Evolutionary conservation across 192 early-diverging fungal genomes (phyloP).

Genomic region (Tieghemiomyces parasiticus): DNA sequence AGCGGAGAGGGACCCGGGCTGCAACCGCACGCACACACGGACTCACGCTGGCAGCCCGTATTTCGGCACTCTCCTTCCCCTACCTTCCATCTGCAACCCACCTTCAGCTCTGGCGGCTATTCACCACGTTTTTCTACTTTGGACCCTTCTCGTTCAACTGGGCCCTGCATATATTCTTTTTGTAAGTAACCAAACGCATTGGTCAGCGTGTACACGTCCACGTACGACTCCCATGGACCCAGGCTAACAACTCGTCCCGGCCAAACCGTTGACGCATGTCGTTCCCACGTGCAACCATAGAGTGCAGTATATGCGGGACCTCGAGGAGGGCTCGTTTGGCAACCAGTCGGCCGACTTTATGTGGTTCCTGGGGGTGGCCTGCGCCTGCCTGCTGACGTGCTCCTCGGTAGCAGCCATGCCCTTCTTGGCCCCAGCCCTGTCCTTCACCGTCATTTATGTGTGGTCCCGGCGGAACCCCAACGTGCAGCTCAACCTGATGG

Average conservation of each 20-base stretch:
- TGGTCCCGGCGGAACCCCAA: slow-evolving; percentile 96
- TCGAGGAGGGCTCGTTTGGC: slow-evolving; percentile 90
- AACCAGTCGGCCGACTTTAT: slow-evolving; percentile 83
- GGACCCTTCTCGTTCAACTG: slow-evolving; percentile 83
- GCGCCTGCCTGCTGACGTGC: slow-evolving; percentile 17
- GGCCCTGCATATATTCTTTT: slow-evolving; percentile 84
- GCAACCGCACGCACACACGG: too few species aligned
- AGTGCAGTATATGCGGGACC: slow-evolving; percentile 71
- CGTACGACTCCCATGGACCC: too few species aligned
- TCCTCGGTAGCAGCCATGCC: slow-evolving; percentile 41
- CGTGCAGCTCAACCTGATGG: slow-evolving; percentile 75
- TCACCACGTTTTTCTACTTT: slow-evolving; percentile 91
- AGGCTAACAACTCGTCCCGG: too few species aligned
- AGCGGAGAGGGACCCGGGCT: too few species aligned
- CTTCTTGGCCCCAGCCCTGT: slow-evolving; percentile 71
- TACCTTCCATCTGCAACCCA: neutral
- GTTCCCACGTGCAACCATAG: too few species aligned
- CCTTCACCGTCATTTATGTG: slow-evolving; percentile 80
- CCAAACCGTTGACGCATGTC: too few species aligned
- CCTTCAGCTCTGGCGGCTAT: slow-evolving; percentile 73
- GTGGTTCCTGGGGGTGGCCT: slow-evolving; percentile 69
- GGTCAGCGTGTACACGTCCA: too few species aligned
- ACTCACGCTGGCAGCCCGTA: too few species aligned
- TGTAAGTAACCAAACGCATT: slow-evolving; percentile 30
- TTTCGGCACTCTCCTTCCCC: too few species aligned